Evolutionary conservation across 2,329 filamentous ascomycete species (phyloP), one percentile per base, ranked within the genome.

Genomic region (Cladobotryum mycophilum): DNA sequence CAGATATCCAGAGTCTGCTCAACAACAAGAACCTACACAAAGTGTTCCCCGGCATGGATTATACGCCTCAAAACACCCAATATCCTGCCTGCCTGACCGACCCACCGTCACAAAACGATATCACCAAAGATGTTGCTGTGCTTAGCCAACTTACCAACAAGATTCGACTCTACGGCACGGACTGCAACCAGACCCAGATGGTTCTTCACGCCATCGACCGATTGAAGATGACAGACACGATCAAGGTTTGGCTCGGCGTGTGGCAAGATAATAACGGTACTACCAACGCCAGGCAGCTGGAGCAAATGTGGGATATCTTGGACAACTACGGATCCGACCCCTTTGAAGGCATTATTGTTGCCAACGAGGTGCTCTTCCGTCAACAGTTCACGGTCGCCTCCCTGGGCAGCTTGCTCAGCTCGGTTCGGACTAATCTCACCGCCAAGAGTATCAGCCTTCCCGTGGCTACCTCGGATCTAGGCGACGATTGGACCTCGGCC

Each of bases 101-200:
- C 58, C 88, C 88, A 1, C 87, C 92, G 0, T 91, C 85, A 34
- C 92, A 96, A 65, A 96, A 97, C 72, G 96, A 97, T 65, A 78
- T 97, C 57, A 97, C 93, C 1, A 83, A 89, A 48, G 92, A 97
- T 65, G 74, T 96, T 52, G 92, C 93, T 1, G 85, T 96, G 9
- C 81, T 97, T 47, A 90, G 88, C 12, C 90, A 96, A 66, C 76
- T 97, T 41, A 96, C 90, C 53, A 91, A 95, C 65, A 85, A 84
- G 3, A 80, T 97, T 44, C 85, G 92, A 7, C 76, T 96, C 1
- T 97, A 97, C 66, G 92, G 92, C 45, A 97, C 89, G 12, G 92
- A 97, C 71, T 97, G 92, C 77, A 96, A 96, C 69, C 92, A 97
- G 70, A 97, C 92, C 0, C 81, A 96, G 67, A 93, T 97, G 87